phyloP scores from a whole-genome alignment of 176 grass and related monocot genomes.

The Zizania latifolia region DNA sequence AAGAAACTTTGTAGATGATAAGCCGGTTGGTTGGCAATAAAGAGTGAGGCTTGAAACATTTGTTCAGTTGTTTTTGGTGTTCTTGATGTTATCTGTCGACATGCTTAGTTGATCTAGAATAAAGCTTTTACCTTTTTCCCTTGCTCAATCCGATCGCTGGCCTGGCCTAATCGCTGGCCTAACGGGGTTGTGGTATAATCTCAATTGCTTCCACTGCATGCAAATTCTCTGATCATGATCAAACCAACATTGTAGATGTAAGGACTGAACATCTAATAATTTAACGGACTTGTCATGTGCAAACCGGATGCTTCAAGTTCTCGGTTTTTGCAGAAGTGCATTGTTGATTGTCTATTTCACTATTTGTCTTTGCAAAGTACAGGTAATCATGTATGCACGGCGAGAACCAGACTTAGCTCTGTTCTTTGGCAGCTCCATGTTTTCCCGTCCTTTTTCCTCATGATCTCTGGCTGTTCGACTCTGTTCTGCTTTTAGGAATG shows the following conservation, averaged over 20 bases:
- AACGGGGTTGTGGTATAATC: not conserved
- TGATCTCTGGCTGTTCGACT: not conserved
- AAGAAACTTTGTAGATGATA: constrained; percentile 44
- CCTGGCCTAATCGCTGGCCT: not conserved
- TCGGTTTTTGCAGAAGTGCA: not conserved
- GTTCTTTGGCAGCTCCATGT: not conserved
- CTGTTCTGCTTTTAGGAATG: not conserved
- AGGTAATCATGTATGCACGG: not conserved
- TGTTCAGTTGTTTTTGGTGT: constrained; percentile 18
- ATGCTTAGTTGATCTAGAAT: constrained; percentile 40
- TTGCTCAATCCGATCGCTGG: too few species aligned
- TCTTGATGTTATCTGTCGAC: constrained; percentile 15
- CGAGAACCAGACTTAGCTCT: not conserved
- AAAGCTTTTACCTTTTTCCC: constrained; percentile 5
- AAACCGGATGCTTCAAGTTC: not conserved
- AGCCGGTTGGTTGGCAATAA: constrained; percentile 35
- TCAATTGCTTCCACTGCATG: not conserved
- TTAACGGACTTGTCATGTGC: not conserved
- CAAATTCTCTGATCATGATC: not conserved
- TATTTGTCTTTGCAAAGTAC: not conserved
- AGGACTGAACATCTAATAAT: not conserved
- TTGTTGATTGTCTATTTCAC: too few species aligned
- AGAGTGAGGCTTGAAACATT: constrained; percentile 27
- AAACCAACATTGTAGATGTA: not conserved
- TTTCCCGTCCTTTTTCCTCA: not conserved